Base-by-base conservation (phyloP, 2,329 filamentous ascomycete genomes). In the Botrytis deweyae region DNA sequence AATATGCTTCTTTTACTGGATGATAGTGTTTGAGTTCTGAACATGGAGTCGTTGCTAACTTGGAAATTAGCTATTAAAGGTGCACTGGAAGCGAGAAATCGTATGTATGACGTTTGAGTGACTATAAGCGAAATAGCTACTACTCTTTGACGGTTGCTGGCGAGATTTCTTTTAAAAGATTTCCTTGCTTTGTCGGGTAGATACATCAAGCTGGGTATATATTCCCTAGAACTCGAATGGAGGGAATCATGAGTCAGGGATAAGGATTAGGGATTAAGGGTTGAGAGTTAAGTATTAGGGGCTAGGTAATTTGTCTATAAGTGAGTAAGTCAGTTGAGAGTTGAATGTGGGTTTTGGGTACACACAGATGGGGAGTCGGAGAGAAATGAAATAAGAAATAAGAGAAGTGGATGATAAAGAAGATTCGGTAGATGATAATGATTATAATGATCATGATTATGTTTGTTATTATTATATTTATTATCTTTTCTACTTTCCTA, bases 11-110 rank as follows among this genome's bases (percentile, higher is more conserved):
- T 16, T 46, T 1, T 4, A 16, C 18, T 33, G 6, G 61, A 10
- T 44, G 40, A 14, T 1, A 29, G n/a, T 80, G 74, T 55, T 3
- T 18, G 33, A 91, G 91, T 70, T 86, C 84, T 3, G 16, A 29
- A 40, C 2, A n/a, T 7, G 22, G 9, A 38, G 20, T 55, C 3
- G 75, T 88, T 87, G 77, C 91, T 92, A 59, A 52, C 46, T 25
- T 33, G 4, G 14, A 9, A 25, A 64, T 69, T 58, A 76, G 74
- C 77, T 71, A 79, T 79, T 38, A 78, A 79, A 70, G 58, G 42
- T 10, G 77, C 75, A 25, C 55, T 79, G 12, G 77, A 79, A 73
- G 72, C 70, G 18, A 74, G 75, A 65, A 76, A 72, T 63, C 76
- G 76, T 65, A 76, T 77, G 74, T 79, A 77, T 74, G 77, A 79